A percentile compares a stretch with the other conserved stretches of the same genome.
Conservation (phyloP, 169 alveolate species). For the Plasmodium reichenowi region DNA sequence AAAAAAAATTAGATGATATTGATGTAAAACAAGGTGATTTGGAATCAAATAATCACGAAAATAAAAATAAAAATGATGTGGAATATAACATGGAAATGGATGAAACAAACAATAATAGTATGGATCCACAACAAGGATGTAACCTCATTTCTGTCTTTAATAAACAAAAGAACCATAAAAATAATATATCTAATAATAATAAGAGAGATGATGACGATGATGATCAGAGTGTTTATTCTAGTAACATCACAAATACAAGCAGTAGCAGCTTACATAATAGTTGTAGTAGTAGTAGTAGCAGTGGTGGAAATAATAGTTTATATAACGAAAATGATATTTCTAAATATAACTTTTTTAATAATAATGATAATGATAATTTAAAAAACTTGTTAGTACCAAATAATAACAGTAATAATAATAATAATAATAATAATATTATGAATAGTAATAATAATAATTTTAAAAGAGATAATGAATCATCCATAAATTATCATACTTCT, state of each 20-base stretch:
- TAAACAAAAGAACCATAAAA: no score
- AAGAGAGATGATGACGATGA: neutral
- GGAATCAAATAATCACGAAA: no score
- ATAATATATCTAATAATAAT: no score
- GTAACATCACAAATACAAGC: conserved; percentile 22
- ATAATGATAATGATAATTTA: neutral
- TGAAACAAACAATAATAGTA: no score
- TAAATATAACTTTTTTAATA: neutral
- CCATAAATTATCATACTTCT: neutral
- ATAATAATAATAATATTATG: conserved; percentile 3
- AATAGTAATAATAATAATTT: conserved; percentile 17
- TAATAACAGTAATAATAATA: neutral
- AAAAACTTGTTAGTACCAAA: no score
- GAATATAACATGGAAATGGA: no score
- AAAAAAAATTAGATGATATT: no score
- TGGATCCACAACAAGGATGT: no score
- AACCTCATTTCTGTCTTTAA: no score
- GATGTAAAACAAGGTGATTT: no score
- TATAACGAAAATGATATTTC: no score
- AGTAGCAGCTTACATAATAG: conserved; percentile 33
- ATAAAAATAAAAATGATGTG: no score
- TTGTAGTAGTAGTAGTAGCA: conserved; percentile 50
- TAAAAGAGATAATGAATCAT: conserved; percentile 24
- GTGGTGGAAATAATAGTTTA: conserved; percentile 12
- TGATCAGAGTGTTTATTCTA: conserved; percentile 13